Evolutionary conservation across 1,139 yeast genomes (phyloP).

Genomic region (Suhomyces wounanorum): DNA sequence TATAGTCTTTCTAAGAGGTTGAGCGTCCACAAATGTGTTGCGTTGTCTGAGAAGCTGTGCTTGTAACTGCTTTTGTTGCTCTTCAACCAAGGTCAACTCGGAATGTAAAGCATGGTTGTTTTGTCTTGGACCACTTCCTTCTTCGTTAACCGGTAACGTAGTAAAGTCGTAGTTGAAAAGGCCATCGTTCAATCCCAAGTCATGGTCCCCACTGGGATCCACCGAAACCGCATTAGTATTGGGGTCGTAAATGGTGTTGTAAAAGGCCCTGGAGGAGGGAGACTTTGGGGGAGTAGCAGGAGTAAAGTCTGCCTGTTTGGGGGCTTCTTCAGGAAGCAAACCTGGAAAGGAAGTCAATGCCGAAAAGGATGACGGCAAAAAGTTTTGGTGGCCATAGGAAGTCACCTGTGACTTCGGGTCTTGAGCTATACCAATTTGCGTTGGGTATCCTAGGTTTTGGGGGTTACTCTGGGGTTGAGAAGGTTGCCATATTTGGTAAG

Average conservation of each 20-base stretch:
- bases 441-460: conserved; percentile 4
- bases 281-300: conserved; percentile 11
- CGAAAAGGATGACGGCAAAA: background rate
- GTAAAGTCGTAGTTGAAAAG: conserved; percentile 9
- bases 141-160: conserved; percentile 1
- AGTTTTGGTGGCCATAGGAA: background rate
- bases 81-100: conserved; percentile 6
- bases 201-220: background rate
- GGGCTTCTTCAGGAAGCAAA: background rate
- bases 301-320: background rate
- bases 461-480: background rate
- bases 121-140: background rate
- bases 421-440: conserved; percentile 3
- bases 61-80: conserved; percentile 9
- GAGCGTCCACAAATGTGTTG: background rate
- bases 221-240: background rate
- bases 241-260: conserved; percentile 5
- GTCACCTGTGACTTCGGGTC: conserved; percentile 4
- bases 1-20: background rate
- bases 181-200: conserved; percentile 8
- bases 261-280: conserved; percentile 3
- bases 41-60: conserved; percentile 7
- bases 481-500: background rate
- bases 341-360: background rate
- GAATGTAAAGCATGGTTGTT: conserved; percentile 1